Percentiles rank a stretch among this genome's conserved stretches.
Evolutionary conservation across 139 green algal species (phyloP).

Genomic region (Chlamydomonas schloesseri): DNA sequence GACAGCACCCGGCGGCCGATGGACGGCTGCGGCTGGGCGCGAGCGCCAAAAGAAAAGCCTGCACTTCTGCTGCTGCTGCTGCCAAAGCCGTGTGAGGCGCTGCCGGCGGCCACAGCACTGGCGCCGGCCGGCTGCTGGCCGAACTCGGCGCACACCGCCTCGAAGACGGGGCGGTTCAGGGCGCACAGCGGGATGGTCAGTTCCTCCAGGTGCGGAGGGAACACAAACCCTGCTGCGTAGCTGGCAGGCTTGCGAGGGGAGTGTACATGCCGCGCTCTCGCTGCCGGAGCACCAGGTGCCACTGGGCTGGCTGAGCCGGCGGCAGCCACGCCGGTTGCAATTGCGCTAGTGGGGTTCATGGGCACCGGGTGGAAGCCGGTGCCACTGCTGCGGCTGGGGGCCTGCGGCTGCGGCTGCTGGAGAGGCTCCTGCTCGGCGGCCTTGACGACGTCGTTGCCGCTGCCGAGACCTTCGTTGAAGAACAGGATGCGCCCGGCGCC

Average conservation of each 20-base stretch:
- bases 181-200: slow-evolving; percentile 32
- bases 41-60: too few species aligned
- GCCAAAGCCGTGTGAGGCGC: too few species aligned
- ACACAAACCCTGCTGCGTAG: neutral
- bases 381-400: neutral
- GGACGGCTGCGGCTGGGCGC: too few species aligned
- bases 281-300: neutral
- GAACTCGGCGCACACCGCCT: slow-evolving; percentile 8
- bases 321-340: neutral
- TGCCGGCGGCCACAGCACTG: too few species aligned
- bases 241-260: neutral
- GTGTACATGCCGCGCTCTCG: neutral
- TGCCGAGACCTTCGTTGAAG: neutral
- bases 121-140: too few species aligned
- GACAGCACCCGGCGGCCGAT: too few species aligned
- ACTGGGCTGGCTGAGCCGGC: neutral
- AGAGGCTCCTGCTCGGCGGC: too few species aligned
- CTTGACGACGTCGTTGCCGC: neutral
- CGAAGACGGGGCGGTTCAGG: slow-evolving; percentile 18
- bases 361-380: neutral
- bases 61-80: too few species aligned
- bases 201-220: slow-evolving; percentile 13
- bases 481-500: too few species aligned
- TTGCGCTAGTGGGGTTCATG: too few species aligned
- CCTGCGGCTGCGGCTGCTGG: neutral